phyloP scores from a whole-genome alignment of 2,329 filamentous ascomycete genomes.

The Raffaelea ambrosiae region DNA sequence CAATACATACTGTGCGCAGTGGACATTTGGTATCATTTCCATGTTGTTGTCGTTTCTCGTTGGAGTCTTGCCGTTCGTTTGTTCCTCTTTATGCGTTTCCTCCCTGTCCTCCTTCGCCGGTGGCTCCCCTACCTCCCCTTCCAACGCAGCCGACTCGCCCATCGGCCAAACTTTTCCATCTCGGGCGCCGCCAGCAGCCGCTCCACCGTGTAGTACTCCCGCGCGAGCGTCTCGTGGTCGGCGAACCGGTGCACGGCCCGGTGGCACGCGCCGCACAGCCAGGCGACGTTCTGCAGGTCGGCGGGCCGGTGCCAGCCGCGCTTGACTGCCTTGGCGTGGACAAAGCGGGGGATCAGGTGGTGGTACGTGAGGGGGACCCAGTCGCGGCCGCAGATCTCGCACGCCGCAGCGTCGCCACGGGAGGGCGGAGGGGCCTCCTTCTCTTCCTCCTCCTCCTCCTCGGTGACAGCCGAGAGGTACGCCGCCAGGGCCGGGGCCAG shows the following conservation, averaged over 20 bases:
- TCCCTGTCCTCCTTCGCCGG: no score
- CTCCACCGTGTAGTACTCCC: slow-evolving; percentile 65
- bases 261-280: slow-evolving; percentile 80
- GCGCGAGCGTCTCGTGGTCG: slow-evolving; percentile 68
- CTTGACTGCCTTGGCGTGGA: slow-evolving; percentile 69
- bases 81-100: neutral
- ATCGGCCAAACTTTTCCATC: slow-evolving; percentile 60
- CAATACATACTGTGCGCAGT: no score
- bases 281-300: slow-evolving; percentile 71
- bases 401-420: slow-evolving; percentile 39
- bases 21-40: no score
- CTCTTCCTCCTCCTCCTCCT: no score
- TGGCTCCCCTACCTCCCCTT: slow-evolving; percentile 36
- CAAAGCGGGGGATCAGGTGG: slow-evolving; percentile 71
- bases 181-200: slow-evolving; percentile 60
- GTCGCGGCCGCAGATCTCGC: slow-evolving; percentile 68
- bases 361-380: slow-evolving; percentile 77
- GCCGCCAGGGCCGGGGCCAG: slow-evolving; percentile 53
- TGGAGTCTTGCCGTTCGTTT: no score
- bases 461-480: slow-evolving; percentile 49
- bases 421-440: slow-evolving; percentile 57
- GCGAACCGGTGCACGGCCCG: slow-evolving; percentile 70
- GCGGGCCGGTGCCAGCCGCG: slow-evolving; percentile 71
- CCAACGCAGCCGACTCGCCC: slow-evolving; percentile 69
- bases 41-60: no score